Conservation (phyloP, 805 yeast species). For the Wickerhamomyces bovis region DNA sequence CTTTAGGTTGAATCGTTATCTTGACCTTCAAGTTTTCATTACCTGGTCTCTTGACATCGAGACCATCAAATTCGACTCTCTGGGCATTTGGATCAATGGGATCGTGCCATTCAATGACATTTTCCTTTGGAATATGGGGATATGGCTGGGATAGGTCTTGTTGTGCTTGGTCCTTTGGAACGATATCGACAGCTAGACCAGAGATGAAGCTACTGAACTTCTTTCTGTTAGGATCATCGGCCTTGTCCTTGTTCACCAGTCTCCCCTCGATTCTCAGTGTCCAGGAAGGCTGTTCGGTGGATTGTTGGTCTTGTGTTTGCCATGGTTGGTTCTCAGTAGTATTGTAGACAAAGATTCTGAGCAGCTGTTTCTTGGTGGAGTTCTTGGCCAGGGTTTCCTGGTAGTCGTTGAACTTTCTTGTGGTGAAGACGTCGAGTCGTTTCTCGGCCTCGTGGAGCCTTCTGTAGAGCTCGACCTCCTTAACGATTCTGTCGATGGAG, state of each 20-base stretch:
- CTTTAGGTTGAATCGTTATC: conserved; percentile 77
- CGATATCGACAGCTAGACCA: conserved; percentile 77
- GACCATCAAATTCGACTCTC: conserved; percentile 69
- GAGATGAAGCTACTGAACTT: conserved; percentile 77
- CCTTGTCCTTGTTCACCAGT: conserved; percentile 46
- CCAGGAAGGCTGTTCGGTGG: conserved; percentile 54
- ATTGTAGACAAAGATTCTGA: conserved; percentile 79
- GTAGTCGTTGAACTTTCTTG: conserved; percentile 78
- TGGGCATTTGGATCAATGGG: conserved; percentile 35
- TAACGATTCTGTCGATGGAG: conserved; percentile 41
- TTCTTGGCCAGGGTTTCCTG: conserved; percentile 57
- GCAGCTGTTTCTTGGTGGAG: conserved; percentile 44
- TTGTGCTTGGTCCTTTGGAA: conserved; percentile 23
- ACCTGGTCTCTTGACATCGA: conserved; percentile 83
- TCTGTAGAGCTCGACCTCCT: conserved; percentile 69
- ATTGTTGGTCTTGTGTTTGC: conserved; percentile 65
- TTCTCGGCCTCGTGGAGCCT: conserved; percentile 76
- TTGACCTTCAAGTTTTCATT: conserved; percentile 55
- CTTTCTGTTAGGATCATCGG: conserved; percentile 42
- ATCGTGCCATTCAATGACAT: conserved; percentile 86
- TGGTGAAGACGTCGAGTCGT: conserved; percentile 70
- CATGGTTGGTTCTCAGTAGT: conserved; percentile 85
- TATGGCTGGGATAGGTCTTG: conserved; percentile 16
- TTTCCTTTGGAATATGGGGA: conserved; percentile 18
- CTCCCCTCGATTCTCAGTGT: conserved; percentile 86